Evolutionary conservation across 2,329 filamentous ascomycete genomes (phyloP), one percentile per base, ranked within the genome.

Genomic region (Colletotrichum scovillei): DNA sequence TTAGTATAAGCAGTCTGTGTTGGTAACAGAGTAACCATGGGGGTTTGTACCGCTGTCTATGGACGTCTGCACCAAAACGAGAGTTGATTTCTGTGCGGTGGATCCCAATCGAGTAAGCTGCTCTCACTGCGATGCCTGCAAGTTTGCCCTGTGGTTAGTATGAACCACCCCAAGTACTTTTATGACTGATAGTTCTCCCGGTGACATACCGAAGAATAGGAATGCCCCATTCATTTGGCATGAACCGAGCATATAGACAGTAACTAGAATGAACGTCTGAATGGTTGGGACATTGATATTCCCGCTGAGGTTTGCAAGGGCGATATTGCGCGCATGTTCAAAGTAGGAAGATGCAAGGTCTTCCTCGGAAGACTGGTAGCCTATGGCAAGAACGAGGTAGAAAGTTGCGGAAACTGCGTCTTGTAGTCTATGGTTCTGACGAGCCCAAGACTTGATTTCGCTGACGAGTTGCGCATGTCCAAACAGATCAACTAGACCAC

Each of bases 191-290:
- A 8, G 22, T 12, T 12, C 1, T 30, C 22, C 30, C 14, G n/a
- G 26, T 19, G 16, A 53, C 73, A 6, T 69, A 75, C 74, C 88
- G 22, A 89, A 89, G 77, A 88, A 87, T 2, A 90, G 77, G 60
- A 88, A 90, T 0, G 86, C 86, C 1, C 86, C 86, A 69, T 88
- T 89, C 77, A 89, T 88, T 76, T 89, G 88, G 65, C 87, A 89
- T 4, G 87, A 84, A 32, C 86, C 85, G 4, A 89, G 85, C 85
- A 89, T 88, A 79, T 88, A 89, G 8, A 89, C 75, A 0, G 87
- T 88, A 46, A 89, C 81, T 16, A 89, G 82, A 0, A 85, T 80
- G 52, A 89, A 89, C 0, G 83, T 84, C 73, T 89, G 87, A 0
- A 89, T 85, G 0, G 86, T 88, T 8, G 82, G 84, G 4, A 88